Percentiles rank a stretch among this genome's conserved stretches.
Conservation (phyloP, 1,139 yeast species). For the Diutina mesorugosa region DNA sequence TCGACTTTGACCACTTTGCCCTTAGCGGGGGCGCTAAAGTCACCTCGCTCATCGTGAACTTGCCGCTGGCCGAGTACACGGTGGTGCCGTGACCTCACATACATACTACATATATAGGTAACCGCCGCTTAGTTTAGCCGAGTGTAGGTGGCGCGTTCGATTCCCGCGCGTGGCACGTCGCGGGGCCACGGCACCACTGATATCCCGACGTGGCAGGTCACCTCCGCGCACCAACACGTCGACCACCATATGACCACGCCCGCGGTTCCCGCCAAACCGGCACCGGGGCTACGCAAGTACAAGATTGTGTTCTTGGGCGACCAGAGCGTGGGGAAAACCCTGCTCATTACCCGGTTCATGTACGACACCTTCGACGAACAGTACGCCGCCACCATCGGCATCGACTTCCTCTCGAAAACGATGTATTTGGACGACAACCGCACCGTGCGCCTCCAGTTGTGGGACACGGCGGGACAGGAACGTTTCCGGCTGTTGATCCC, state of each 20-base stretch:
- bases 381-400: slow-evolving; percentile 91
- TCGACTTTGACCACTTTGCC: slow-evolving; percentile 1
- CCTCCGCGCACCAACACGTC: not conserved
- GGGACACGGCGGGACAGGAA: slow-evolving; percentile 11
- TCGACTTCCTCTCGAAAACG: slow-evolving; percentile 79
- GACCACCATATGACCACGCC: not conserved
- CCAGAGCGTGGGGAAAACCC: slow-evolving; percentile 94
- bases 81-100: not conserved
- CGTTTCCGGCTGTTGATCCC: slow-evolving; percentile 28
- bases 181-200: not conserved
- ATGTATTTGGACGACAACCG: slow-evolving; percentile 48
- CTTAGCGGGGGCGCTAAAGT: not conserved
- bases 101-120: not conserved
- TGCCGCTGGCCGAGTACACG: not conserved
- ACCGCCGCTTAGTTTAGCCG: not conserved
- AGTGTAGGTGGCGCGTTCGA: not conserved
- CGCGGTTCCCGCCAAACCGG: not conserved
- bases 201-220: not conserved
- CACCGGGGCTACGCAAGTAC: slow-evolving; percentile 40
- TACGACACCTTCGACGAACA: slow-evolving; percentile 97
- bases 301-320: slow-evolving; percentile 96
- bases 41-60: not conserved
- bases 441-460: slow-evolving; percentile 33
- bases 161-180: not conserved
- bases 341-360: slow-evolving; percentile 91